Evolutionary conservation across 2,329 filamentous ascomycete genomes (phyloP), one percentile per base, ranked within the genome.

Genomic region (Pseudocercospora vitis): DNA sequence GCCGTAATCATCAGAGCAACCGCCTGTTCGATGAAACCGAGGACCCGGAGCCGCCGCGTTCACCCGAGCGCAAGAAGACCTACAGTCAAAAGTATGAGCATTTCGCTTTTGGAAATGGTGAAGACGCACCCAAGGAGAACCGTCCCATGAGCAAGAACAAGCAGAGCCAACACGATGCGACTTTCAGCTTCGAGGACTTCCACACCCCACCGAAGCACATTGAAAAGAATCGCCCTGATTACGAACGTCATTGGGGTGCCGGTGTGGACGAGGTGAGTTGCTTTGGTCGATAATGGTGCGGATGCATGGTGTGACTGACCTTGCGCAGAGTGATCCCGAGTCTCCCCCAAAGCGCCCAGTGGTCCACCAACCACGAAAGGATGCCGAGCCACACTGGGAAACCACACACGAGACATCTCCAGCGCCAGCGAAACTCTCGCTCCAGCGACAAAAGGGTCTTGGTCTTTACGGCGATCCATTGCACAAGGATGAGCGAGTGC

Each of bases 141-240:
- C 48, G 62, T 60, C 45, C 70, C 57, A 32, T 65, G 65, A 57
- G 68, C 67, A 56, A 66, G 64, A 54, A 57, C 44, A 28, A 63
- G 61, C 40, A 68, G 68, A 52, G 63, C 66, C 67, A 78, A 16
- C 71, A 78, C 49, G 76, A 79, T 55, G 84, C 84, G 59, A 86
- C 89, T 58, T 96, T 92, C 91, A 84, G 84, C 45, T 97, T 97
- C 71, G 83, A 89, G 57, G 91, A 96, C 73, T 95, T 95, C 65
- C 76, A 77, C 12, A 96, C 91, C 0, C 92, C 92, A 0, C 81
- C 86, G 60, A 96, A 95, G 78, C 77, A 82, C 44, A 78, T 81
- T 3, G 74, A 78, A 40, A 88, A 86, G 70, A 70, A 81, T 49
- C 81, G 85, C 55, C 76, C 80, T 32, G 83, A 90, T 66, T 85